Evolutionary conservation across 2,329 filamentous ascomycete genomes (phyloP), one percentile per base, ranked within the genome.

Genomic region (Fusarium sp.): DNA sequence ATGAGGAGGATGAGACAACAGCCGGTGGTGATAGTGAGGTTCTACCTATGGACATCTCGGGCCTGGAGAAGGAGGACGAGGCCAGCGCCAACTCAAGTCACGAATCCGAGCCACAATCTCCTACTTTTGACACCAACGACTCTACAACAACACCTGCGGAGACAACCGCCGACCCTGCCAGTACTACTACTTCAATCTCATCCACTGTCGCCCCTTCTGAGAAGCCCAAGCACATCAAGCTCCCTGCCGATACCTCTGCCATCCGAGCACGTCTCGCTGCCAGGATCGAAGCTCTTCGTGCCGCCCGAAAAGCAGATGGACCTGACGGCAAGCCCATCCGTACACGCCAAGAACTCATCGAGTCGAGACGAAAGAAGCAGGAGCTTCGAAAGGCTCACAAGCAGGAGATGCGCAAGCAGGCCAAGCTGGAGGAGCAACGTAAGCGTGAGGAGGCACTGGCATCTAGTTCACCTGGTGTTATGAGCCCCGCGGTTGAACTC

Each of bases 261-360:
- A 88, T 97, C 49, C 91, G 92, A 76, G 90, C 91, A 62, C 91
- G 95, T 46, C 86, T 99, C 54, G 91, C 92, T 61, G 92, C 93
- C 74, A 92, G 91, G 69, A 94, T 99, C 60, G 93, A 96, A 74
- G 91, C 91, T 48, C 89, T 98, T 53, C 92, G 95, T 65, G 92
- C 93, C 13, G 90, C 91, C 30, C 91, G 96, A 65, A 97, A 97
- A 80, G 95, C 95, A 9, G 94, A 97, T 75, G 93, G 92, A 9
- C 87, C 91, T 2, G 91, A 97, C 75, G 94, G 94, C 66, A 91
- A 92, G 76, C 80, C 80, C 18, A 93, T 95, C 62, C 90, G 92
- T 70, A 97, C 93, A 67, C 90, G 96, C 67, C 92, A 97, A 82
- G 95, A 98, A 79, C 88, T 99, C 15, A 94, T 99, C 75, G 96